Conservation (phyloP, 2,329 filamentous ascomycete genomes). For the Tolypocladium cylindrosporum region DNA sequence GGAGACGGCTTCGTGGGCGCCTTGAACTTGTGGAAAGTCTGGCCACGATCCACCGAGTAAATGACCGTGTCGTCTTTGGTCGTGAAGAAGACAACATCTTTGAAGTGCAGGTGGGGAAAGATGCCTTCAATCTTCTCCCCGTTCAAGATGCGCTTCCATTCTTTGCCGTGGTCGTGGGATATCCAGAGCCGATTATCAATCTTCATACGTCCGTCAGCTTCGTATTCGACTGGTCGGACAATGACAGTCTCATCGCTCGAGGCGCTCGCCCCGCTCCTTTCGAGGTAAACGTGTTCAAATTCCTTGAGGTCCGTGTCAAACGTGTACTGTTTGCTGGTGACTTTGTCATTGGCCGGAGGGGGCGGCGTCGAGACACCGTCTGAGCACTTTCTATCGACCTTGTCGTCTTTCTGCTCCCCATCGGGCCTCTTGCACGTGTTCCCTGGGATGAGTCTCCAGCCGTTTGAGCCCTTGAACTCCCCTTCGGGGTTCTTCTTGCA, state of each 20-base stretch:
- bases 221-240: slow-evolving; percentile 33
- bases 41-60: slow-evolving; percentile 74
- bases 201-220: slow-evolving; percentile 16
- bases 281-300: slow-evolving; percentile 63
- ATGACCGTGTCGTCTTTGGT: slow-evolving; percentile 56
- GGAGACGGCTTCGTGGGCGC: slow-evolving; percentile 45
- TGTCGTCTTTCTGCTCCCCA: slow-evolving; percentile 57
- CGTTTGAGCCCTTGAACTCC: slow-evolving; percentile 76
- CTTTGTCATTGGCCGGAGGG: slow-evolving; percentile 53
- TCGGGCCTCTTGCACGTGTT: slow-evolving; percentile 56
- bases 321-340: slow-evolving; percentile 47
- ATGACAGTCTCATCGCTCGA: slow-evolving; percentile 65
- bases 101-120: slow-evolving; percentile 69
- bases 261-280: slow-evolving; percentile 56
- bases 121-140: slow-evolving; percentile 62
- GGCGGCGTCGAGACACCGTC: slow-evolving; percentile 41
- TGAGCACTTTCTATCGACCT: slow-evolving; percentile 67
- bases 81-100: slow-evolving; percentile 79
- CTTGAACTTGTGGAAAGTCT: slow-evolving; percentile 63
- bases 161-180: slow-evolving; percentile 80
- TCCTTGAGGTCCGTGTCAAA: slow-evolving; percentile 50
- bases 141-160: slow-evolving; percentile 62
- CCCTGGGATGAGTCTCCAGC: slow-evolving; percentile 85
- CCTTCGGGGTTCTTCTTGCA: slow-evolving; percentile 59
- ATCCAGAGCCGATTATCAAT: slow-evolving; percentile 55